Evolutionary conservation across 139 green algal genomes (phyloP).

Genomic region (Chloropicon primus): DNA sequence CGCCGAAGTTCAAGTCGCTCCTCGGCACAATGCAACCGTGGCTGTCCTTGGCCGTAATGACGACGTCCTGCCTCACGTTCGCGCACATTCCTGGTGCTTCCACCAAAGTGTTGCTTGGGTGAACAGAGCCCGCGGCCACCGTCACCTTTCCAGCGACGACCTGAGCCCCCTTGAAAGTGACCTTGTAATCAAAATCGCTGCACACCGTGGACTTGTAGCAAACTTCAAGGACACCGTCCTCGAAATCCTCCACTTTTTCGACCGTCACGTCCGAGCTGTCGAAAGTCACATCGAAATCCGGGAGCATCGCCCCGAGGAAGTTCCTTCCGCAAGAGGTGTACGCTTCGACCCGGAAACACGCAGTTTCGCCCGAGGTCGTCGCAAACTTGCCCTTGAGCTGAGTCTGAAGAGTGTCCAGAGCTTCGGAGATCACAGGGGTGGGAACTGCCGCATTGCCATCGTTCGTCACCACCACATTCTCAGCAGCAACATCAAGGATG

Average conservation of each 20-base stretch:
- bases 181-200: neutral
- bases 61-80: neutral
- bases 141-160: neutral
- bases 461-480: neutral
- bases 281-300: neutral
- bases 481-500: neutral
- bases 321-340: neutral
- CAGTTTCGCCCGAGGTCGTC: neutral
- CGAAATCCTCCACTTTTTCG: neutral
- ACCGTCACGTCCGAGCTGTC: neutral
- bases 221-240: neutral
- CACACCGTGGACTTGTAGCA: slow-evolving; percentile 1
- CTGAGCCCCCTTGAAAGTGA: neutral
- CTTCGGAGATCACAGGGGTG: neutral
- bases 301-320: neutral
- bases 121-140: neutral
- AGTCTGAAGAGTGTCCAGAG: neutral
- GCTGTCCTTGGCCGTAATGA: neutral
- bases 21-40: slow-evolving; percentile 6
- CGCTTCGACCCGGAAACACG: neutral
- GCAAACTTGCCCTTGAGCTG: neutral
- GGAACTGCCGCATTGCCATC: neutral
- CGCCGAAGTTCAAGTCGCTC: no score
- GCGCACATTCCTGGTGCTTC: neutral
- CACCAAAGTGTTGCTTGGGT: neutral